A percentile compares a stretch with the other conserved stretches of the same genome.
These are phyloP conservation scores for Hsuehochloa calcarea DNA, from an alignment of 176 grass and related monocot genomes.

Conservation along the genomic window DNA sequence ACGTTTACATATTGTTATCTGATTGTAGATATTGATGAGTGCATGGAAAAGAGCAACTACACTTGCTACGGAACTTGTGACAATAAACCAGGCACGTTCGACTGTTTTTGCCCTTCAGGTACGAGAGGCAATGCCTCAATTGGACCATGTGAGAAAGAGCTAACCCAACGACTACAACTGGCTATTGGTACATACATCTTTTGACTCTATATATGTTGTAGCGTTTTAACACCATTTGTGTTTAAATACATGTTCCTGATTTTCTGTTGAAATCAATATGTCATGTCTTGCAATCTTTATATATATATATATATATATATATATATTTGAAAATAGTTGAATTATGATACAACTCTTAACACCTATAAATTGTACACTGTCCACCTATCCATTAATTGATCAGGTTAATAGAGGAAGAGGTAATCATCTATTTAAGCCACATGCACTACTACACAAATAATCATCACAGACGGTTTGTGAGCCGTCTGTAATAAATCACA, in stretches of 20 bases:
- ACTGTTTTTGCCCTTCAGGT: background rate
- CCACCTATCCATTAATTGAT: too few species aligned
- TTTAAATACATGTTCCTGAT: background rate
- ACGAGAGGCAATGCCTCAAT: background rate
- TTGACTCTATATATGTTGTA: too few species aligned
- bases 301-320: too few species aligned
- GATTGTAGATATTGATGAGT: slow-evolving; percentile 29
- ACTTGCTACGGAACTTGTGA: background rate
- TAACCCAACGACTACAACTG: background rate
- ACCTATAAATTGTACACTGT: too few species aligned
- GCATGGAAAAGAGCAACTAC: fast-evolving
- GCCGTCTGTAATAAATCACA: too few species aligned
- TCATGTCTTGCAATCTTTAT: background rate
- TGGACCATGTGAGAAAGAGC: background rate
- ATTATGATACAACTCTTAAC: too few species aligned
- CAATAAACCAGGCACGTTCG: background rate
- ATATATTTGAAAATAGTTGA: too few species aligned
- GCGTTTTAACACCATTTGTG: background rate
- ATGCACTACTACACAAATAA: too few species aligned
- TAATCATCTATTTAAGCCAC: too few species aligned
- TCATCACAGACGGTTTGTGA: too few species aligned
- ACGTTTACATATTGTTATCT: background rate
- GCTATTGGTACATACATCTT: background rate
- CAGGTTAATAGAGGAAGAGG: too few species aligned
- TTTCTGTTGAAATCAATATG: background rate